A percentile compares a stretch with the other conserved stretches of the same genome.
Conservation (phyloP, 164 flowering plant species). For the Aristolochia californica region DNA sequence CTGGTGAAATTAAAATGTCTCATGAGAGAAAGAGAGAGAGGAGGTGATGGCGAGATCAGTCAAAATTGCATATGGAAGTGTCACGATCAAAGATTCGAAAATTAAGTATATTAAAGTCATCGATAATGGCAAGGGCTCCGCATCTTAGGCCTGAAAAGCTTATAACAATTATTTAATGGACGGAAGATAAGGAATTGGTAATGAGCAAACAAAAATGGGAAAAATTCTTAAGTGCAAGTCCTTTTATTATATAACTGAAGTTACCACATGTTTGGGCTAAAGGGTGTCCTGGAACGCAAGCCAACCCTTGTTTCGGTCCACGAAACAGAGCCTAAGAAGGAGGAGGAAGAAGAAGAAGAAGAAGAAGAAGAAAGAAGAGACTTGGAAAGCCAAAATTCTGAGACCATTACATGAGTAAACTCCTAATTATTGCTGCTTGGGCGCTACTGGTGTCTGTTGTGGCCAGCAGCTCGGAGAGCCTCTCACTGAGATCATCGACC, state of each 20-base stretch:
- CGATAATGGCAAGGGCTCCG: not conserved
- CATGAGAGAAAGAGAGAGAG: too few species aligned
- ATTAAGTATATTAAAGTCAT: not conserved
- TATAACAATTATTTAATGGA: not conserved
- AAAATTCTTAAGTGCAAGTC: constrained; percentile 3
- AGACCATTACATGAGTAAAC: constrained; percentile 46
- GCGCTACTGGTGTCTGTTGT: constrained; percentile 40
- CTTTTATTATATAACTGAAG: constrained; percentile 11
- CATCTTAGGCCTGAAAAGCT: not conserved
- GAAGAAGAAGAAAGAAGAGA: not conserved
- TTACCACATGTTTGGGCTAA: constrained; percentile 7
- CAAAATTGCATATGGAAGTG: not conserved
- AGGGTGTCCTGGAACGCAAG: constrained; percentile 4
- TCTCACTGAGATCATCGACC: constrained; percentile 72
- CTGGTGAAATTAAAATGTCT: too few species aligned
- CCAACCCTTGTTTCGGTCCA: constrained; percentile 2
- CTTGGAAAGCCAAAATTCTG: not conserved
- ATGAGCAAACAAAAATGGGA: not conserved
- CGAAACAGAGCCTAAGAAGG: constrained; percentile 2
- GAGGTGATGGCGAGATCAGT: too few species aligned
- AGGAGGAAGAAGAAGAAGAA: not conserved
- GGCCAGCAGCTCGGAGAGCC: constrained; percentile 55
- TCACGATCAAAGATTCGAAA: not conserved
- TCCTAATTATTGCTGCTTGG: constrained; percentile 79
- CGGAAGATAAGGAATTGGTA: not conserved